A percentile compares a stretch with the other conserved stretches of the same genome.
Evolutionary conservation across 371 early-diverging fungal genomes (phyloP).

Genomic region (Saksenaea oblongispora): DNA sequence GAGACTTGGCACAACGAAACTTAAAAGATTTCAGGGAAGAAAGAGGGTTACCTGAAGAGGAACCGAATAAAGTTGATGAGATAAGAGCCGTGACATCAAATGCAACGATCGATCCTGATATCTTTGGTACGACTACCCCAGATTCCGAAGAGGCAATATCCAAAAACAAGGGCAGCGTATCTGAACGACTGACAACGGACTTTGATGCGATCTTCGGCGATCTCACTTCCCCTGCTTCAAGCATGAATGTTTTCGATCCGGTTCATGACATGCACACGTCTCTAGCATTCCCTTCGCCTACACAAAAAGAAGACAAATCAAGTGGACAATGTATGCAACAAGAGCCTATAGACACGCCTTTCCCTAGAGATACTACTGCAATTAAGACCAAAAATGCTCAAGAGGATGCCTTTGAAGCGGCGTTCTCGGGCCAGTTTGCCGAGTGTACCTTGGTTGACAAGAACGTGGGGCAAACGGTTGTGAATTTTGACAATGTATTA

Average conservation of each 20-base stretch:
- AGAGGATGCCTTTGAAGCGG: slow-evolving; percentile 30
- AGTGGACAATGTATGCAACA: background rate
- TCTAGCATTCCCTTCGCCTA: background rate
- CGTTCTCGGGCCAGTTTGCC: slow-evolving; percentile 36
- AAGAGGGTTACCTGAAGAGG: slow-evolving; percentile 10
- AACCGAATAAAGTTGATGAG: slow-evolving; percentile 1
- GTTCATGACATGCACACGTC: background rate
- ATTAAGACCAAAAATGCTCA: background rate
- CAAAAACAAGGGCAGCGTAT: background rate
- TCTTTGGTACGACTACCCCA: background rate
- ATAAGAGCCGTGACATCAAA: background rate
- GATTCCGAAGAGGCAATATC: background rate
- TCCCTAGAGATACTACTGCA: background rate
- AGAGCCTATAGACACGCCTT: background rate
- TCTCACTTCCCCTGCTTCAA: background rate
- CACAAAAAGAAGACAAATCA: background rate
- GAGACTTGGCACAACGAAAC: slow-evolving; percentile 26
- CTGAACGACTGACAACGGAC: background rate
- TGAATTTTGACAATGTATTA: slow-evolving; percentile 38
- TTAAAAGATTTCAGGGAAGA: slow-evolving; percentile 29
- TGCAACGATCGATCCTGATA: background rate
- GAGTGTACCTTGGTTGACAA: slow-evolving; percentile 29
- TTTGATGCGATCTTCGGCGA: background rate
- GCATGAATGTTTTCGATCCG: background rate
- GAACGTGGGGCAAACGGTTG: slow-evolving; percentile 8